Base-by-base conservation (phyloP, 768 basidiomycete genomes). In the Trametes cubensis region DNA sequence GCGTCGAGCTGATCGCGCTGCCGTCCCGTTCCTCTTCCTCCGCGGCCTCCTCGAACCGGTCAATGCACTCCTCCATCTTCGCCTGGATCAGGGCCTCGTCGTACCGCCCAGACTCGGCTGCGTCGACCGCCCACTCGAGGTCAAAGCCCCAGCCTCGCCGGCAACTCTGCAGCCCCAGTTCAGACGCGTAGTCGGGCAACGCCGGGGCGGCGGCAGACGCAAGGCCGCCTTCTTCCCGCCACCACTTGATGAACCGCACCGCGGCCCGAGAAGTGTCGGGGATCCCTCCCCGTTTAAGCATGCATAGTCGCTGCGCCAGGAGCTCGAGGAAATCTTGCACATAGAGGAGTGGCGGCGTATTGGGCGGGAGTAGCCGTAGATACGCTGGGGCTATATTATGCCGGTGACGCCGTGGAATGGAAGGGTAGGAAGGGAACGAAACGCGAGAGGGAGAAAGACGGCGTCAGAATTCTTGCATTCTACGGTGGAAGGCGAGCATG, bases 81-180 rank as follows among this genome's bases (percentile, higher is more conserved):
- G 73, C 71, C 71, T 89, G 87, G 3, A 90, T 74, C 38, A 77
- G 60, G 23, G 61, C 66, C 50, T 68, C 72, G 52, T 64, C 71
- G 47, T 73, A 61, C n/a, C 58, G 59, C 49, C 48, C 68, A 55
- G 67, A 61, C 21, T 61, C 62, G 44, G 60, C 57, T 13, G 58
- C 54, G 46, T 52, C 62, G 30, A 60, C 58, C 20, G 60, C 52
- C 58, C 54, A 55, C 73, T 92, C 87, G 62, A 93, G 84, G 74
- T 93, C 91, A 70, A 93, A 92, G 54, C 91, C 91, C 91, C 91
- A 93, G 2, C 89, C 90, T 53, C 82, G 84, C n/a, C 75, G 76
- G 46, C 70, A 69, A 45, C 55, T 61, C 5, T 67, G 50, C 39
- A 42, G 50, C 30, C 42, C 61, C 14, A 39, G 40, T 23, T 42